Evolutionary conservation across 2,329 filamentous ascomycete species (phyloP), one percentile per base, ranked within the genome.

Genomic region (Diplodia scrobiculata): DNA sequence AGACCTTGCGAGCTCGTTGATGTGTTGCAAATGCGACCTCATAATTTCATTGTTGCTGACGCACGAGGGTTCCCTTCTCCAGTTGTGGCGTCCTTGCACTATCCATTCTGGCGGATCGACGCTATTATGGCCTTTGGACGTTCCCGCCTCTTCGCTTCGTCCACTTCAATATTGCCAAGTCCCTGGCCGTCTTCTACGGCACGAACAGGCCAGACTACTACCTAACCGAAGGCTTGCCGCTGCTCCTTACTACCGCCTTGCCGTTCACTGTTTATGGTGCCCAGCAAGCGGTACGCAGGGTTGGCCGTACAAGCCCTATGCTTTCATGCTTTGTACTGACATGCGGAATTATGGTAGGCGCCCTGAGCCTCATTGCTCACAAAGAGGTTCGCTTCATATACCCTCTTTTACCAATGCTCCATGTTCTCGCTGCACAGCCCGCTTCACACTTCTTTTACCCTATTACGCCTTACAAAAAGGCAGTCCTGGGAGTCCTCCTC

Each of bases 371-470:
- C 54, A 91, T 98, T 70, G 88, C 92, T 1, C 95, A 99, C 80
- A 99, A 99, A 77, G 95, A 99, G 82, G 91, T 97, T 71, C 91
- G 95, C 73, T 99, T 99, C 81, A 91, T 98, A 70, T 97, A 96
- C 73, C 94, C 95, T 0, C 84, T 99, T 19, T 84, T 98, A 1
- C 94, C 95, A 1, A 84, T 89, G n/a, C 84, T 99, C 6, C 91
- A 95, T 75, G 81, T 97, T 68, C 81, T 98, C 47, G 87, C 91
- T 1, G 91, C 92, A 0, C 19, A 55, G 10, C 59, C 66, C n/a
- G 34, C 32, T 72, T 50, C 72, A 72, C 71, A 71, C 17, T 68
- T 70, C 17, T 45, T 71, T 27, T 41, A 21, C 27, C 74, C 54
- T 72, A 72, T 10, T 76, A 84, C 67, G 67, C n/a, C 50, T 19